Conservation (phyloP, 2,329 filamentous ascomycete species). For the Phyllosticta paracitricarpa region DNA sequence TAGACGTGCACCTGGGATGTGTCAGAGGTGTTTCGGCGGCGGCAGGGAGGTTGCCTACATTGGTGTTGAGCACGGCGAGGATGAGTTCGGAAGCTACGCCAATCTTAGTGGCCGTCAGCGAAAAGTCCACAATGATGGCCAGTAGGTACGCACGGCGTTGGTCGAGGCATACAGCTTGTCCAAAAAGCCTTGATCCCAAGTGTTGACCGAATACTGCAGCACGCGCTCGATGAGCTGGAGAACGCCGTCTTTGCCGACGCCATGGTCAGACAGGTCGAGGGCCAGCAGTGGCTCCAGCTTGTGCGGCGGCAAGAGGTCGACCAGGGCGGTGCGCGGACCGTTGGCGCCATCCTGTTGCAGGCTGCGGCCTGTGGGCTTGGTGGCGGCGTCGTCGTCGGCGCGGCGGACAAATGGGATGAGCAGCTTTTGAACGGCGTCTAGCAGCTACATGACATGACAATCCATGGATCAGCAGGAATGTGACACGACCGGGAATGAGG, state of each 20-base stretch:
- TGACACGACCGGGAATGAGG: not conserved
- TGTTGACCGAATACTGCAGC: slow-evolving; percentile 84
- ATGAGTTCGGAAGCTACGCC: slow-evolving; percentile 79
- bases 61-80: slow-evolving; percentile 81
- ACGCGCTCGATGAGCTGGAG: slow-evolving; percentile 52
- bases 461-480: not conserved
- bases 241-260: slow-evolving; percentile 33
- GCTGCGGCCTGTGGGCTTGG: slow-evolving; percentile 47
- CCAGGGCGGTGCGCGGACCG: slow-evolving; percentile 32
- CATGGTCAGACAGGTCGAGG: slow-evolving; percentile 26
- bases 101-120: slow-evolving; percentile 38
- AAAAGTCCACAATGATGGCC: not conserved
- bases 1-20: slow-evolving; percentile 66
- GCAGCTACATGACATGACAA: slow-evolving; percentile 41
- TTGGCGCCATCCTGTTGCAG: slow-evolving; percentile 52
- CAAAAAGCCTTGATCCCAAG: slow-evolving; percentile 95
- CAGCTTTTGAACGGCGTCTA: slow-evolving; percentile 56
- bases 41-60: slow-evolving; percentile 39
- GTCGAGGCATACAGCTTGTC: slow-evolving; percentile 92
- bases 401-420: slow-evolving; percentile 60
- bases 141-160: slow-evolving; percentile 52
- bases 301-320: slow-evolving; percentile 36
- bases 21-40: not conserved
- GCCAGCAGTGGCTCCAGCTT: slow-evolving; percentile 32
- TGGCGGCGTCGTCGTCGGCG: slow-evolving; percentile 55